Evolutionary conservation across 257 asterid species (phyloP).

Genomic region (Petrea volubilis): DNA sequence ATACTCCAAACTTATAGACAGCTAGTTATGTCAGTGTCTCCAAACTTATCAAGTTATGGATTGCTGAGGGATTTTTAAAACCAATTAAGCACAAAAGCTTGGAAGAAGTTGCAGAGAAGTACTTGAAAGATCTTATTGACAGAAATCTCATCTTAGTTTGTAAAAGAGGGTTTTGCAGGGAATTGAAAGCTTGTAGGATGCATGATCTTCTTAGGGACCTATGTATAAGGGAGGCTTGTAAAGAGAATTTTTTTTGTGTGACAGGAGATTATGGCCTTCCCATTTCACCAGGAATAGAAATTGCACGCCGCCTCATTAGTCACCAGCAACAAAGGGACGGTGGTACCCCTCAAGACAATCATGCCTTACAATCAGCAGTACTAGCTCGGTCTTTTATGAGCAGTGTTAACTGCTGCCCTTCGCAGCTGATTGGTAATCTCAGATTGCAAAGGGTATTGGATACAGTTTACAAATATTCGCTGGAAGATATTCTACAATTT

Average conservation of each 20-base stretch:
- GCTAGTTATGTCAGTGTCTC: background rate
- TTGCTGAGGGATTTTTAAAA: background rate
- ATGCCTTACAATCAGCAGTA: background rate
- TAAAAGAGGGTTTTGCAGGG: background rate
- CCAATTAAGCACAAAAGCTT: background rate
- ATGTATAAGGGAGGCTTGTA: background rate
- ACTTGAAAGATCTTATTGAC: no score
- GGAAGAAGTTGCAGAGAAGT: no score
- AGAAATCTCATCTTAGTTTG: background rate
- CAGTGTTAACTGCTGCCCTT: background rate
- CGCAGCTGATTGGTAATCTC: background rate
- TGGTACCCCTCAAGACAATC: background rate
- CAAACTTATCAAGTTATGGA: background rate
- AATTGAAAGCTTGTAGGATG: background rate
- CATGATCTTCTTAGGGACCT: no score
- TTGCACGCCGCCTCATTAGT: background rate
- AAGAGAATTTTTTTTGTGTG: background rate
- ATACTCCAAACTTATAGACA: no score
- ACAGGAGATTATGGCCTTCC: background rate
- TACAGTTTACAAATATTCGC: background rate
- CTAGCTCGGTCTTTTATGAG: background rate
- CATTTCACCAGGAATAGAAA: no score
- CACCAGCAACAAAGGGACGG: background rate
- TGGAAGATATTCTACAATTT: background rate
- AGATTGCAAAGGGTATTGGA: background rate